Evolutionary conservation across 768 basidiomycete species (phyloP).

Genomic region (Termitomyces sp.): DNA sequence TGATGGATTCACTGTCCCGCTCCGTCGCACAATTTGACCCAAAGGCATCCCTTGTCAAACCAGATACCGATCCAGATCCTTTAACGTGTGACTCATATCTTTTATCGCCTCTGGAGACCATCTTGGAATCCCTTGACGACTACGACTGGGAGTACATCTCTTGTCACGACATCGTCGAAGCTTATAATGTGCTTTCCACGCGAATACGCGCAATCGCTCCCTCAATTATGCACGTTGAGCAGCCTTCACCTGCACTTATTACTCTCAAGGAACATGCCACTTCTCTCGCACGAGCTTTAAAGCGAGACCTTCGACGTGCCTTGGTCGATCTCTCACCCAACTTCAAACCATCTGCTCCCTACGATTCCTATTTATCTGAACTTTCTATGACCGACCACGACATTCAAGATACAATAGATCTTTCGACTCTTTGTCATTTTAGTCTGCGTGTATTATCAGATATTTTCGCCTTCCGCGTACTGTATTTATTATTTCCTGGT

Average conservation of each 20-base stretch:
- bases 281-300: conserved; percentile 37
- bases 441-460: conserved; percentile 50
- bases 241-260: conserved; percentile 20
- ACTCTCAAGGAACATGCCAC: conserved; percentile 29
- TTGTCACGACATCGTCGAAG: conserved; percentile 56
- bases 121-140: conserved; percentile 43
- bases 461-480: conserved; percentile 43
- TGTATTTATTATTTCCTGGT: conserved; percentile 51
- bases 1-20: not conserved
- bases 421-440: conserved; percentile 46
- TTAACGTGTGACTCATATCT: conserved; percentile 24
- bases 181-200: conserved; percentile 49
- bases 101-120: conserved; percentile 41
- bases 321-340: conserved; percentile 29
- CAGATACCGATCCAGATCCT: conserved; percentile 1
- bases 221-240: conserved; percentile 12
- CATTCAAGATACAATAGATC: conserved; percentile 35
- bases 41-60: not conserved
- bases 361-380: conserved; percentile 19
- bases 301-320: conserved; percentile 48
- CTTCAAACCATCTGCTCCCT: conserved; percentile 6
- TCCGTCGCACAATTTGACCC: not conserved
- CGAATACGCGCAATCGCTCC: conserved; percentile 34
- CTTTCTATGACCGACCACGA: conserved; percentile 28
- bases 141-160: conserved; percentile 32